Percentiles rank a stretch among this genome's conserved stretches.
Conservation (phyloP, 2,329 filamentous ascomycete species). For the Lachnellula hyalina region DNA sequence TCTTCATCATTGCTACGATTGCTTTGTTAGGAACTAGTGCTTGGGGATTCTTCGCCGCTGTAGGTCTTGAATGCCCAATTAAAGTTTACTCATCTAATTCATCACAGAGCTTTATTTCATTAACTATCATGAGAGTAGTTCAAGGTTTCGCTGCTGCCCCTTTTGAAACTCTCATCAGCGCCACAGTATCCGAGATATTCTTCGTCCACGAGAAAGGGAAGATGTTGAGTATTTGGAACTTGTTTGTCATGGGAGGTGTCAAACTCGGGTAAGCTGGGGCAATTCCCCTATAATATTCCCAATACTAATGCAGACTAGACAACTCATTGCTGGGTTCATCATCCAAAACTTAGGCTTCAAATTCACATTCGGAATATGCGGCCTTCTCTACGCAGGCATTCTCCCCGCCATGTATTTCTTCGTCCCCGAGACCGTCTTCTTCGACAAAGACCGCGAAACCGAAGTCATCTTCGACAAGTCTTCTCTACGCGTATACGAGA, state of each 20-base stretch:
- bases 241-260: conserved; percentile 27
- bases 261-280: conserved; percentile 23
- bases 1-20: conserved; percentile 30
- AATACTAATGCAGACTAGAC: conserved; percentile 24
- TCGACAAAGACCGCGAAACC: conserved; percentile 9
- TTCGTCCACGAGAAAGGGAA: conserved; percentile 41
- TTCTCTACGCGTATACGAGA: conserved; percentile 22
- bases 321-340: conserved; percentile 38
- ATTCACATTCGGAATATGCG: conserved; percentile 35
- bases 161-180: conserved; percentile 32
- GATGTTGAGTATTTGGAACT: conserved; percentile 26
- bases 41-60: conserved; percentile 36
- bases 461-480: conserved; percentile 24
- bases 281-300: neutral
- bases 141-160: conserved; percentile 28
- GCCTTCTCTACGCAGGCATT: conserved; percentile 38
- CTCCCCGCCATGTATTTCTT: conserved; percentile 39
- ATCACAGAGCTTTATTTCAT: conserved; percentile 32
- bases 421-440: conserved; percentile 39
- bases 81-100: neutral
- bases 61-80: conserved; percentile 4
- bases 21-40: conserved; percentile 34
- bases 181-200: conserved; percentile 40
- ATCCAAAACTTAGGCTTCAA: conserved; percentile 34
- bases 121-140: conserved; percentile 32